Conservation (phyloP, 108 stramenopile species). For the Pseudonitzschia delicatissima region DNA sequence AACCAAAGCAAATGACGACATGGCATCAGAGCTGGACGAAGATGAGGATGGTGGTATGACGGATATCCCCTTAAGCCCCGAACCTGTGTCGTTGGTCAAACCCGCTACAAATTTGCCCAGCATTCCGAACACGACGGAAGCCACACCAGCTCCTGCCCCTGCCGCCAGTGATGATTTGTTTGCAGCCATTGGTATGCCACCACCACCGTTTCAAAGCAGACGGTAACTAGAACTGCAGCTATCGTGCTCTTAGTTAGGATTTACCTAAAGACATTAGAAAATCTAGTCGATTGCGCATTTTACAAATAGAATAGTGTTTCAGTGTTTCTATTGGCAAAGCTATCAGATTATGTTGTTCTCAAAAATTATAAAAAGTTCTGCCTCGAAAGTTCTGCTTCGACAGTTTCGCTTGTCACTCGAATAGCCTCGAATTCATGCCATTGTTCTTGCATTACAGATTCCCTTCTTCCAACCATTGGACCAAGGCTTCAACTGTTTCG, state of each 20-base stretch:
- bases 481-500: slow-evolving; percentile 63
- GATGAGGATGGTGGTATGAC: slow-evolving; percentile 23
- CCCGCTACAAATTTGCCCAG: background rate
- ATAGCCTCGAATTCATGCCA: no score
- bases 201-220: slow-evolving; percentile 38
- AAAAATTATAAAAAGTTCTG: no score
- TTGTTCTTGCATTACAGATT: slow-evolving; percentile 47
- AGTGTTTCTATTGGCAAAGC: no score
- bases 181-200: slow-evolving; percentile 53
- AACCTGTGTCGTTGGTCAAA: background rate
- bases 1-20: background rate
- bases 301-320: no score
- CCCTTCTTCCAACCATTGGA: slow-evolving; percentile 77
- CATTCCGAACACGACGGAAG: background rate
- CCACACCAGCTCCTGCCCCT: background rate
- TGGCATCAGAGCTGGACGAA: background rate
- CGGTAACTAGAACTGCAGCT: no score
- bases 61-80: slow-evolving; percentile 33
- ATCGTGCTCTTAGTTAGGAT: no score
- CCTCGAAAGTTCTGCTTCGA: no score
- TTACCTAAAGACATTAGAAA: no score
- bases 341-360: no score
- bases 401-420: no score
- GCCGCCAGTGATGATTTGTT: slow-evolving; percentile 15
- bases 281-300: no score